Conservation (phyloP, 768 basidiomycete genomes). For the Basidioascus undulatus region DNA sequence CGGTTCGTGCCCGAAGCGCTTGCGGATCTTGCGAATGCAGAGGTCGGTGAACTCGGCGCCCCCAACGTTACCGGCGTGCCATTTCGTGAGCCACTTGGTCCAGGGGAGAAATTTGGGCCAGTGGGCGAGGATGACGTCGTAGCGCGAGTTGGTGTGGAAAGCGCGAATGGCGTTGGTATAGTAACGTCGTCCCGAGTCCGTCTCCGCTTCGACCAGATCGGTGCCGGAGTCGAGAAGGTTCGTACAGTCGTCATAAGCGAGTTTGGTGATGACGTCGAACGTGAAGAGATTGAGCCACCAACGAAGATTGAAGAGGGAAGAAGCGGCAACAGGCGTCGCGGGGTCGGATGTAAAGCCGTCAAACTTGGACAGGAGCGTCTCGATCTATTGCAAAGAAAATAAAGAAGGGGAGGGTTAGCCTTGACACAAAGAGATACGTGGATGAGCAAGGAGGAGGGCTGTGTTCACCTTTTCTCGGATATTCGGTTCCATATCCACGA, state of each 20-base stretch:
- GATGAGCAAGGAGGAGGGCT: too few relatives aligned
- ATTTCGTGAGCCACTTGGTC: background rate
- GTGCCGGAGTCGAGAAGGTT: slow-evolving; percentile 10
- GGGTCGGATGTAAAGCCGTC: slow-evolving; percentile 14
- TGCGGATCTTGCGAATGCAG: slow-evolving; percentile 8
- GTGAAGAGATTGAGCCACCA: slow-evolving; percentile 20
- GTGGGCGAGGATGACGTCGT: background rate
- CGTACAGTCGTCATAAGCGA: slow-evolving; percentile 17
- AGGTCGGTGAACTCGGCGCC: slow-evolving; percentile 15
- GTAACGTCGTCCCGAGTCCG: slow-evolving; percentile 9
- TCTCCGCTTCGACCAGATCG: slow-evolving; percentile 13
- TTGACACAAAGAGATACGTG: too few relatives aligned
- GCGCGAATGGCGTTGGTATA: slow-evolving; percentile 13
- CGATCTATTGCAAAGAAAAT: background rate
- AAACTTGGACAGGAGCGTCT: slow-evolving; percentile 11
- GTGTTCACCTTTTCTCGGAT: background rate
- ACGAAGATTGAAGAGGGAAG: slow-evolving; percentile 16
- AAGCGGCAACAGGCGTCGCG: slow-evolving; percentile 16
- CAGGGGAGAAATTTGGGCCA: slow-evolving; percentile 10
- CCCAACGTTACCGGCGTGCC: slow-evolving; percentile 16
- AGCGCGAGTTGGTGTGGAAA: background rate
- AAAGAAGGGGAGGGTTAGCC: background rate
- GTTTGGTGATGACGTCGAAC: slow-evolving; percentile 17
- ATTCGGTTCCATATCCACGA: background rate
- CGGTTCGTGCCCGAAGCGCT: slow-evolving; percentile 14